Evolutionary conservation across 2,329 filamentous ascomycete genomes (phyloP), one percentile per base, ranked within the genome.

Genomic region (Albophoma yamanashiensis): DNA sequence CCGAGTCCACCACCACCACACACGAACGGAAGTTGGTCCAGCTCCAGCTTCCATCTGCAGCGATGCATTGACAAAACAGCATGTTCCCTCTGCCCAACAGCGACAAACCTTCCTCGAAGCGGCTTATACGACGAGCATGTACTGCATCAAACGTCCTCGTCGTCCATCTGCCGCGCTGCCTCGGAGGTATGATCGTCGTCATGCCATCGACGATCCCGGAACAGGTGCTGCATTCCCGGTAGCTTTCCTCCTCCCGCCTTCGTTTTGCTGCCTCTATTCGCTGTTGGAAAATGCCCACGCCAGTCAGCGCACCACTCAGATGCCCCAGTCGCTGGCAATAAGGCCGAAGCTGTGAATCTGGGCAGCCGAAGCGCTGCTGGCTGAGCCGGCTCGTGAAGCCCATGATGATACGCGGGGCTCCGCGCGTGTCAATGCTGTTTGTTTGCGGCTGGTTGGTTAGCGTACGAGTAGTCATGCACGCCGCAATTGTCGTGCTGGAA

Each of bases 401-500:
- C 59, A 80, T 62, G 1, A 81, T 69, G 0, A 76, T 77, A 3
- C 67, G 69, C 0, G 73, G 73, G 0, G 73, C 74, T 0, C 71
- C 70, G 50, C 75, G 73, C 1, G 71, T 75, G 25, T 76, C 62
- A 34, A 67, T 70, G 4, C 76, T 36, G 52, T 75, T 70, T 0
- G 67, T 64, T 1, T 57, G 64, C 1, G 66, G 43, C 22, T 58
- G 38, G 45, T 74, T 70, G 14, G 59, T 31, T 31, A 31, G 5
- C 27, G 27, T 14, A 68, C 74, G 4, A 64, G 43, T 50, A n/a
- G n/a, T n/a, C n/a, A n/a, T 73, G 71, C 1, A 36, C 55, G 7
- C 59, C 63, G 2, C 5, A 31, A 5, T 5, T 31, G n/a, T 68
- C 67, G 56, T 81, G 81, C 59, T 80, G 76, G 60, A 80, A 81